Evolutionary conservation across 805 yeast species (phyloP).

Genomic region (Teunomyces barrocoloradensis): DNA sequence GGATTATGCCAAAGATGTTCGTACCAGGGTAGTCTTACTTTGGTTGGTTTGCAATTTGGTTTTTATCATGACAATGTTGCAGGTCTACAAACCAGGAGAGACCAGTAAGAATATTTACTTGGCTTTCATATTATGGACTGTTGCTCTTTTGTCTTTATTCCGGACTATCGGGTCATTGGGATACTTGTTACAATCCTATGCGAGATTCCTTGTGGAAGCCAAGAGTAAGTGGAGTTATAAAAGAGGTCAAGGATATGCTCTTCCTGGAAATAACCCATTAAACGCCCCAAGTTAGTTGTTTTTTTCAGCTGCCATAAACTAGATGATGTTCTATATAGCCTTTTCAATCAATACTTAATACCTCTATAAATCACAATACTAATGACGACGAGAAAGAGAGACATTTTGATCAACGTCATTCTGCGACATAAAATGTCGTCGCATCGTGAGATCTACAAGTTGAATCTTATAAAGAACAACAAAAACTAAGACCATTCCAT

Average conservation of each 20-base stretch:
- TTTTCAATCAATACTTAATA: neutral
- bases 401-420: neutral
- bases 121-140: constrained; percentile 86
- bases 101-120: constrained; percentile 64
- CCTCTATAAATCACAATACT: neutral
- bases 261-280: constrained; percentile 33
- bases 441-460: constrained; percentile 1
- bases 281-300: constrained; percentile 16
- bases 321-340: neutral
- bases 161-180: constrained; percentile 80
- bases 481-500: neutral
- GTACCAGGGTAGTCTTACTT: constrained; percentile 92
- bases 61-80: constrained; percentile 82
- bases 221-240: constrained; percentile 42
- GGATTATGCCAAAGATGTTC: constrained; percentile 91
- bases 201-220: constrained; percentile 38
- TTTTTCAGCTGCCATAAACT: no score
- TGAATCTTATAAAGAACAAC: neutral
- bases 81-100: constrained; percentile 69
- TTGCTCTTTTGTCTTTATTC: constrained; percentile 77
- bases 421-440: neutral
- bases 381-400: neutral
- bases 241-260: constrained; percentile 33
- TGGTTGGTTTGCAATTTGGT: constrained; percentile 87
- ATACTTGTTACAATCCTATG: constrained; percentile 50